A percentile compares a stretch with the other conserved stretches of the same genome.
These are phyloP conservation scores for Arxiozyma telluris DNA, from an alignment of 1,139 yeast genomes.

Conservation along the genomic window DNA sequence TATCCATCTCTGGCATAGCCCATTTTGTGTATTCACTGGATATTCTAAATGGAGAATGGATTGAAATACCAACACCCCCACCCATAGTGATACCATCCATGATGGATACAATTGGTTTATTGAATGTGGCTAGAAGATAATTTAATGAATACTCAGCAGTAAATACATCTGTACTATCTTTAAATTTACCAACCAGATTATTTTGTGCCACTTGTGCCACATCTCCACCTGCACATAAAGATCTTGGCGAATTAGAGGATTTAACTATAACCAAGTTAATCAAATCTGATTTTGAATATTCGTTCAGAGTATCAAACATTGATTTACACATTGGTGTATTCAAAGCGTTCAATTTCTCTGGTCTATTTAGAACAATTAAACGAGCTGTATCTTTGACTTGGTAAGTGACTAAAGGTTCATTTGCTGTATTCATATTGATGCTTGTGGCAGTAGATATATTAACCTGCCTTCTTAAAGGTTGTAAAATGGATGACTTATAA, in stretches of 20 bases:
- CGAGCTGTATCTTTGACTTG: constrained; percentile 45
- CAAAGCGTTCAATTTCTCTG: constrained; percentile 76
- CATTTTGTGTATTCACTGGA: constrained; percentile 83
- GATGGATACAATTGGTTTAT: constrained; percentile 75
- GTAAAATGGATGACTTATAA: background rate
- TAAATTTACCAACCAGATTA: constrained; percentile 39
- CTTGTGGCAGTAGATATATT: background rate
- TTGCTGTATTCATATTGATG: constrained; percentile 1
- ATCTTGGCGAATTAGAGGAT: constrained; percentile 38
- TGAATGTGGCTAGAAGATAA: constrained; percentile 67
- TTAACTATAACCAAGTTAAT: constrained; percentile 61
- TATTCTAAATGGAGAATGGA: constrained; percentile 89
- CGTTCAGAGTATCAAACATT: constrained; percentile 66
- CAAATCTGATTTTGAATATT: constrained; percentile 60
- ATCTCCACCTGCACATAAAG: constrained; percentile 91
- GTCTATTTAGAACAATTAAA: constrained; percentile 67
- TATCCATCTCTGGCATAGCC: constrained; percentile 98
- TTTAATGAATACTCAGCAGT: constrained; percentile 74
- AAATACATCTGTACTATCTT: constrained; percentile 56
- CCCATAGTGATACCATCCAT: constrained; percentile 97
- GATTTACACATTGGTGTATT: constrained; percentile 68
- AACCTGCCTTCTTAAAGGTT: background rate
- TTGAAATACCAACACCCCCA: constrained; percentile 90
- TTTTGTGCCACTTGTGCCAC: constrained; percentile 64
- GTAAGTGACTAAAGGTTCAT: constrained; percentile 11